Percentiles rank a stretch among this genome's conserved stretches.
Conservation (phyloP, 202 grass and related monocot genomes). For the Saccharum hybrid region DNA sequence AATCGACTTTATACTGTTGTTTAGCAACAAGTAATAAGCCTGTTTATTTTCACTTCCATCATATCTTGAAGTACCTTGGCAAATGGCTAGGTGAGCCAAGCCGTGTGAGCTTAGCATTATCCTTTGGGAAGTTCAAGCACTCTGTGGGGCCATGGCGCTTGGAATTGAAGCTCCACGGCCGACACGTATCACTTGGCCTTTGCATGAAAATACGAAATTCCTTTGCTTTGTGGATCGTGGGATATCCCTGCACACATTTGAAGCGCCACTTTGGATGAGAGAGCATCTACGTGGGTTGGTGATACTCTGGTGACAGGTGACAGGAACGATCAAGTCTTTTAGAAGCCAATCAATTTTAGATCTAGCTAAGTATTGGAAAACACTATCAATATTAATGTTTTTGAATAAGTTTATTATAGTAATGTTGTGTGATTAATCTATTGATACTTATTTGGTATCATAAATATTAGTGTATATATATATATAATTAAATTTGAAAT, state of each 20-base stretch:
- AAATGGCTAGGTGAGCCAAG: background rate
- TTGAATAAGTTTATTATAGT: background rate
- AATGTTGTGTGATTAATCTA: too few relatives aligned
- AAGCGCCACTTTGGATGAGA: background rate
- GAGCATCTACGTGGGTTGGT: background rate
- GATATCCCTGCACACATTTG: background rate
- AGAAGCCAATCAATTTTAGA: background rate
- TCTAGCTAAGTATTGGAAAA: background rate
- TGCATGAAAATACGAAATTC: slow-evolving; percentile 11
- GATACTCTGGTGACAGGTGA: background rate
- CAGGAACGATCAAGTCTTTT: background rate
- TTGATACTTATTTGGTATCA: too few relatives aligned
- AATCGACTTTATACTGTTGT: background rate
- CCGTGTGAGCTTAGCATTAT: background rate
- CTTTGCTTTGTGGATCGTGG: background rate
- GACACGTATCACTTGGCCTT: background rate
- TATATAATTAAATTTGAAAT: background rate
- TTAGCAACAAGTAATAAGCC: background rate
- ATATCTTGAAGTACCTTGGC: background rate
- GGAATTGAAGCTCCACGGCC: background rate
- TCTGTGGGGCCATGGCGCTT: too few relatives aligned
- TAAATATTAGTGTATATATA: background rate
- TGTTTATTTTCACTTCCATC: background rate
- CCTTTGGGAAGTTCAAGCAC: background rate
- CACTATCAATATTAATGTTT: background rate